Evolutionary conservation across 2,329 filamentous ascomycete genomes (phyloP), one percentile per base, ranked within the genome.

Genomic region (Penicillium sp.): DNA sequence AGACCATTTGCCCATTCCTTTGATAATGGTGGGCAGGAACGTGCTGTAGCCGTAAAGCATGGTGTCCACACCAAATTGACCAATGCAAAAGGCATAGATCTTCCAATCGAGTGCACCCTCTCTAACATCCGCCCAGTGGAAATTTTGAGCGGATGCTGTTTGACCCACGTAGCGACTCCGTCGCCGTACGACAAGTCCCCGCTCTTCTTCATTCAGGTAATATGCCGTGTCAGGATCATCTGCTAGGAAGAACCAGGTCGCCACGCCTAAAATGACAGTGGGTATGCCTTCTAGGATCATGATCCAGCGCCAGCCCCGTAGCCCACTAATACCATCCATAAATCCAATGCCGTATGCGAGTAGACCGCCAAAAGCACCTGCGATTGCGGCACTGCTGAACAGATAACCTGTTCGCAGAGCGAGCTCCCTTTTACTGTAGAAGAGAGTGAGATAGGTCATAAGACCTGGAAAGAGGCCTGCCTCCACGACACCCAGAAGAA

Each of bases 31-130:
- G 0, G 91, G 91, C 48, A 94, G 77, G 71, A 93, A 93, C 0
- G 89, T 92, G 53, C 87, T 89, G 74, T 87, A 93, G 4, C 90
- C 89, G 70, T 93, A 93, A 0, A 93, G 81, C 85, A 93, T 90
- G 1, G 88, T 91, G 69, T 92, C 89, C 16, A 84, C 83, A 4
- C 89, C 89, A 70, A 93, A 93, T 72, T 92, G 89, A 5, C 81
- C 89, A 40, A 86, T 74, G 64, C 83, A 88, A 72, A 92, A 92
- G 1, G 83, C 77, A 82, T 87, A 92, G 26, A 91, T 85, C 72
- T 90, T 92, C 89, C 89, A 92, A 75, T 94, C 91, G 64, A 80
- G 83, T 61, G 91, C 85, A 0, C 87, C 89, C 58, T 84, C 84
- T 64, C 82, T 78, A 70, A 91, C 88, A 69, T 93, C 90, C 8